phyloP scores from a whole-genome alignment of 78 protist species.

The Isochrysis galbana region DNA sequence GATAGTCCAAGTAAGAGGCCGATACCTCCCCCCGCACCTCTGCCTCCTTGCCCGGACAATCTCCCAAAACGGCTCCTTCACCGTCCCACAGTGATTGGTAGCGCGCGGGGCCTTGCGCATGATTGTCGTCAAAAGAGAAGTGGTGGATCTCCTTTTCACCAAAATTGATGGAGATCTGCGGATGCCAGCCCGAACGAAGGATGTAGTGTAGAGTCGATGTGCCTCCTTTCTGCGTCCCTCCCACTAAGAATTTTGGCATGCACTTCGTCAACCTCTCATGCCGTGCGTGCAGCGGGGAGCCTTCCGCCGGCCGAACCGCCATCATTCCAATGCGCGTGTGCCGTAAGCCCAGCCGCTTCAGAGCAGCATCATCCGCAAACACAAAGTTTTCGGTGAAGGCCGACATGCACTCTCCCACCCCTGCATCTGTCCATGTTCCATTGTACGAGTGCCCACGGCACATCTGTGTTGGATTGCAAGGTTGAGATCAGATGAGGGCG shows the following conservation, averaged over 20 bases:
- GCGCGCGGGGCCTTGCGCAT: not conserved
- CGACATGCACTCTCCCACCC: not conserved
- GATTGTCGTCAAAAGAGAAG: slow-evolving; percentile 5
- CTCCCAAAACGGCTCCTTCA: not conserved
- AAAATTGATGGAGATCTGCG: not conserved
- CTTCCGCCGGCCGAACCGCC: not conserved
- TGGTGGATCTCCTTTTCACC: slow-evolving; percentile 18
- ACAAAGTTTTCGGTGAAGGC: not conserved
- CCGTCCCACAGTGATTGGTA: slow-evolving; percentile 18
- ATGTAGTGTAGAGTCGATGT: slow-evolving; percentile 16
- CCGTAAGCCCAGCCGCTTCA: not conserved
- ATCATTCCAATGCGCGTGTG: not conserved
- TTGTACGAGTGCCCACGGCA: slow-evolving; percentile 19
- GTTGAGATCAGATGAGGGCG: no score
- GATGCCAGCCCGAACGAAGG: not conserved
- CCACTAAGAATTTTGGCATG: not conserved
- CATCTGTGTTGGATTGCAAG: no score
- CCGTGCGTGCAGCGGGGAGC: not conserved
- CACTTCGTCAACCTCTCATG: not conserved
- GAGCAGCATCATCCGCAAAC: not conserved
- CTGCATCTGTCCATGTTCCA: slow-evolving; percentile 4
- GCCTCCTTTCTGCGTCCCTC: not conserved
- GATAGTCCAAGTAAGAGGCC: slow-evolving; percentile 10
- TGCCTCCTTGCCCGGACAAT: not conserved
- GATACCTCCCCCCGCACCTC: not conserved